Evolutionary conservation across 805 yeast species (phyloP).

Genomic region (Lachancea sp.): DNA sequence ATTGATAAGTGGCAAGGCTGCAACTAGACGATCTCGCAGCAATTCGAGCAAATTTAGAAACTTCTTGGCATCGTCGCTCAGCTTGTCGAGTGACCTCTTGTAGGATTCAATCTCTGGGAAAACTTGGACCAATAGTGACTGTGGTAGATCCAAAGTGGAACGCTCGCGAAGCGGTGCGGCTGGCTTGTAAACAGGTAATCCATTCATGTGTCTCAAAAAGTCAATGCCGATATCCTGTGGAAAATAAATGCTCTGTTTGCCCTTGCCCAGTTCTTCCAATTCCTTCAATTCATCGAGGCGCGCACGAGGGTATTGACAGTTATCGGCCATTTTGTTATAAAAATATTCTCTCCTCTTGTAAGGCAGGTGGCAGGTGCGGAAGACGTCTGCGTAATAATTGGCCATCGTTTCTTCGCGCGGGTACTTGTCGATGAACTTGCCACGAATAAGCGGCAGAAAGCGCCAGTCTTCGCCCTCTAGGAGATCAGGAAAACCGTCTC

Average conservation of each 20-base stretch:
- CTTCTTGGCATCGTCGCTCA: constrained; percentile 15
- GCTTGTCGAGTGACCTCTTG: constrained; percentile 10
- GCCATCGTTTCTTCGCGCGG: constrained; percentile 28
- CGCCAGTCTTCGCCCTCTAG: constrained; percentile 12
- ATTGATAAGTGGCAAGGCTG: constrained; percentile 24
- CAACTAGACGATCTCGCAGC: constrained; percentile 20
- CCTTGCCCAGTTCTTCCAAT: constrained; percentile 2
- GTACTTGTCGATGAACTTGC: constrained; percentile 23
- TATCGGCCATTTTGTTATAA: constrained; percentile 8
- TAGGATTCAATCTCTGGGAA: constrained; percentile 29
- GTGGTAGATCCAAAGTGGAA: constrained; percentile 21
- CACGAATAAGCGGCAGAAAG: constrained; percentile 25
- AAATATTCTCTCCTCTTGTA: constrained; percentile 27
- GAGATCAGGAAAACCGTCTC: constrained; percentile 30
- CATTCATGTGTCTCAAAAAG: constrained; percentile 18
- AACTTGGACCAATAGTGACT: constrained; percentile 18
- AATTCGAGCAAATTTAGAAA: constrained; percentile 20
- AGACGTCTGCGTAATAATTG: constrained; percentile 23
- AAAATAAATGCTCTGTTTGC: constrained; percentile 11
- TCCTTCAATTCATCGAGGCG: constrained; percentile 2
- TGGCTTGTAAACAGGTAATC: constrained; percentile 5
- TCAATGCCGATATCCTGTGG: constrained; percentile 23
- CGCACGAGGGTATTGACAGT: constrained; percentile 9
- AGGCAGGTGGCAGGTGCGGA: constrained; percentile 28
- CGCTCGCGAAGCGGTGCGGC: constrained; percentile 15